Evolutionary conservation across 495 filamentous ascomycete species (phyloP).

Genomic region (Diplogelasinospora grovesii): DNA sequence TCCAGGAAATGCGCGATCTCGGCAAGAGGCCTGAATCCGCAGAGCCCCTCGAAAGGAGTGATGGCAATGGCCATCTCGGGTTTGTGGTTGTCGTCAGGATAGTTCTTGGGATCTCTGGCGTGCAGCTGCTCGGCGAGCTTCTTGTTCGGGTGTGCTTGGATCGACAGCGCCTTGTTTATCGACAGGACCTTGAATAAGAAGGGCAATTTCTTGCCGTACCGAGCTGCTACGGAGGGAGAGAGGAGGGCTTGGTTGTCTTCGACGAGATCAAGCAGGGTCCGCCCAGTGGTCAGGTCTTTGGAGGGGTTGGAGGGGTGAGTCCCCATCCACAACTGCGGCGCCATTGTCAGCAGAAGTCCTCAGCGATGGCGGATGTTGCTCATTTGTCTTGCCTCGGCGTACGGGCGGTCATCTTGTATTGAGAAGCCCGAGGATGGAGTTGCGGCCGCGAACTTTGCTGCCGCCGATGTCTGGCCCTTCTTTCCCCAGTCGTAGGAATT

Average conservation of each 20-base stretch:
- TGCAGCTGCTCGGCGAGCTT: slow-evolving; percentile 89
- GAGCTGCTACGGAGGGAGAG: slow-evolving; percentile 59
- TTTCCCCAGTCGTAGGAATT: slow-evolving; percentile 99
- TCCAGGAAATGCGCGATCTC: slow-evolving; percentile 85
- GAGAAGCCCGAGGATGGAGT: slow-evolving; percentile 64
- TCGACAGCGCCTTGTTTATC: slow-evolving; percentile 87
- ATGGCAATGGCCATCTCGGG: slow-evolving; percentile 98
- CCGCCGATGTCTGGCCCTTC: slow-evolving; percentile 71
- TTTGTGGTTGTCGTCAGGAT: slow-evolving; percentile 99
- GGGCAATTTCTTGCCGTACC: slow-evolving; percentile 59
- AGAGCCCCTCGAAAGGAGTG: slow-evolving; percentile 91
- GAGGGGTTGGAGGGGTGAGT: slow-evolving; percentile 95
- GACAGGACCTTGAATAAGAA: slow-evolving; percentile 98
- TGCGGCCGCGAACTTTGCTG: slow-evolving; percentile 70
- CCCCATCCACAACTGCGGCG: slow-evolving; percentile 90
- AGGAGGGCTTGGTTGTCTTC: slow-evolving; percentile 82
- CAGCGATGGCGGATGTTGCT: not conserved
- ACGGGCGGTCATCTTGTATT: slow-evolving; percentile 76
- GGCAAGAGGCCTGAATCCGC: slow-evolving; percentile 81
- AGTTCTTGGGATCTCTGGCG: slow-evolving; percentile 81
- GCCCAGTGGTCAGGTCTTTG: slow-evolving; percentile 75
- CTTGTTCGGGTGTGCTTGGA: slow-evolving; percentile 98
- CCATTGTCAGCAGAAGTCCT: slow-evolving; percentile 3
- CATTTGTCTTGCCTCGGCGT: slow-evolving; percentile 63
- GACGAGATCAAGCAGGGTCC: slow-evolving; percentile 83